These are phyloP conservation scores for Erigeron canadensis DNA, from an alignment of 129 eudicot species.

Conservation along the genomic window DNA sequence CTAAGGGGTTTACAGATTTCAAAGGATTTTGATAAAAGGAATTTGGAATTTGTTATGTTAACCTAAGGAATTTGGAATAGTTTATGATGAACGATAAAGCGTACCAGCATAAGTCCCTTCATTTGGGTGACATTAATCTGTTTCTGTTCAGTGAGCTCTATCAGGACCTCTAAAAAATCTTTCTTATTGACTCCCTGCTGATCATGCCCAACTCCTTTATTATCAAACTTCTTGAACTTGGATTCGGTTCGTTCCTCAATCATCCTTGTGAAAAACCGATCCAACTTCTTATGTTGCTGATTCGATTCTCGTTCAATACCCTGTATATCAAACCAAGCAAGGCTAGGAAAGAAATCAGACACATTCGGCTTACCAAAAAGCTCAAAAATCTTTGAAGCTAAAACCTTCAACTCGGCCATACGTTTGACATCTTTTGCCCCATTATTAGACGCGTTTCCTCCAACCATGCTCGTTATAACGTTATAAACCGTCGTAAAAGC, in stretches of 20 bases:
- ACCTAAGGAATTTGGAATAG: too few relatives aligned
- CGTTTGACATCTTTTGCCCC: neutral
- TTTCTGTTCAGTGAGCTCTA: neutral
- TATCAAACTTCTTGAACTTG: neutral
- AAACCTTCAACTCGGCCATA: neutral
- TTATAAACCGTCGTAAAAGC: neutral
- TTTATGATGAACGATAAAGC: neutral
- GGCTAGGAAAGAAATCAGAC: too few relatives aligned
- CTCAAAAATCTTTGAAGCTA: neutral
- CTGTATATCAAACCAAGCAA: neutral
- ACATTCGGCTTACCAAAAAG: neutral
- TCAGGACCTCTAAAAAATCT: neutral
- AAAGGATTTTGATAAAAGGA: too few relatives aligned
- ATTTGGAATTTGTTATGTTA: too few relatives aligned
- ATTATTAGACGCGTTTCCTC: neutral
- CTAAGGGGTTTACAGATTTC: too few relatives aligned
- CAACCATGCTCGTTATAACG: neutral
- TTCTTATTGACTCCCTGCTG: neutral
- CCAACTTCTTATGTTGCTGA: neutral
- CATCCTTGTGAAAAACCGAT: neutral
- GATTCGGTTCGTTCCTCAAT: neutral
- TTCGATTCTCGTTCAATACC: neutral
- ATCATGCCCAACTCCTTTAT: neutral
- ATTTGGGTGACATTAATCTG: neutral
- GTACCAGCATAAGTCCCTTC: neutral